phyloP scores from a whole-genome alignment of 2,329 filamentous ascomycete species.

The Mollisiaceae sp. region DNA sequence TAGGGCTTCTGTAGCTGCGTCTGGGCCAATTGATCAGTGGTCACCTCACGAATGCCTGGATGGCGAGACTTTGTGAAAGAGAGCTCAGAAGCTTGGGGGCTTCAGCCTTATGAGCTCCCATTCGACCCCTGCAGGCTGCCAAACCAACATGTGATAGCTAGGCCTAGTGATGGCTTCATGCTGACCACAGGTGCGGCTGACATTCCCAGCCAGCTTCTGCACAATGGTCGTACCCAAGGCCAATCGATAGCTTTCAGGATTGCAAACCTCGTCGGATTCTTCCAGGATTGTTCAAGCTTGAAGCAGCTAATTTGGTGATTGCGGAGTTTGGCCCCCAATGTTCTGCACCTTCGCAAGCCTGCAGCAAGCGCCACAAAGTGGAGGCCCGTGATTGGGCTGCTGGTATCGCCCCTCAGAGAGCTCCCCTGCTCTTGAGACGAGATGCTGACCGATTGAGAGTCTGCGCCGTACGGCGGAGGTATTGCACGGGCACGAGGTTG shows the following conservation, averaged over 20 bases:
- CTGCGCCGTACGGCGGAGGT: not conserved
- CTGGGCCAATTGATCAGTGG: not conserved
- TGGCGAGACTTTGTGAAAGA: not conserved
- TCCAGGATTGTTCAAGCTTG: slow-evolving; percentile 1
- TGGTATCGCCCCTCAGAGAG: not conserved
- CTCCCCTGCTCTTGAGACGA: not conserved
- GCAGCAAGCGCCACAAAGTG: not conserved
- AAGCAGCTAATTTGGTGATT: not conserved
- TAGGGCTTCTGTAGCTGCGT: not conserved
- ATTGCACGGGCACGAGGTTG: too few species aligned
- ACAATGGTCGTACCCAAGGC: not conserved
- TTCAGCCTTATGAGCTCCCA: slow-evolving; percentile 11
- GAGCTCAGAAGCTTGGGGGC: not conserved
- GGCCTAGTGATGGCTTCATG: slow-evolving; percentile 8
- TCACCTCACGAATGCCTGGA: not conserved
- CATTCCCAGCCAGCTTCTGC: not conserved
- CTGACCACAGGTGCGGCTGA: slow-evolving; percentile 11
- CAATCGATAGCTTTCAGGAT: not conserved
- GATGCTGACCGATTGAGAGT: not conserved
- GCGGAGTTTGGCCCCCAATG: slow-evolving; percentile 7
- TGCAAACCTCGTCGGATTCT: not conserved
- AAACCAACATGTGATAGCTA: not conserved
- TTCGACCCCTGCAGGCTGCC: not conserved
- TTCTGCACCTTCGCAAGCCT: not conserved
- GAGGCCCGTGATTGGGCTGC: not conserved